Conservation (phyloP, 768 basidiomycete species). For the Austroboletus eburneus region DNA sequence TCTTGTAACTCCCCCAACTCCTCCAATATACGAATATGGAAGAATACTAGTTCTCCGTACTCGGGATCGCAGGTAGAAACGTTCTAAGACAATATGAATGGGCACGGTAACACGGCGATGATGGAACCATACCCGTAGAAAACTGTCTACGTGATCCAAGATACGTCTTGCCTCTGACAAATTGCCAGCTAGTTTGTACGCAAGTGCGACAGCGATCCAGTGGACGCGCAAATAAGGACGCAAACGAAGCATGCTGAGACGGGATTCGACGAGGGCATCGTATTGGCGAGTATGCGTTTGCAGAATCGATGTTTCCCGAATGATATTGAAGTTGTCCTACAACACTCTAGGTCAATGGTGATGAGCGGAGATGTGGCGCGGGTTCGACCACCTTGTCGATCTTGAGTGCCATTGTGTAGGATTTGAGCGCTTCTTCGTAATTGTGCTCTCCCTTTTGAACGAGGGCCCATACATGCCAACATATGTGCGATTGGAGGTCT, state of each 20-base stretch:
- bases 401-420: constrained; percentile 83
- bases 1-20: constrained; percentile 60
- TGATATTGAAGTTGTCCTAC: constrained; percentile 91
- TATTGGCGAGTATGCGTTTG: constrained; percentile 85
- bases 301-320: constrained; percentile 85
- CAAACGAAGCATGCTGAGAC: constrained; percentile 72
- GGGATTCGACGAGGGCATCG: constrained; percentile 74
- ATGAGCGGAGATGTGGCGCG: neutral
- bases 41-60: constrained; percentile 77
- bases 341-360: neutral
- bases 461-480: constrained; percentile 97
- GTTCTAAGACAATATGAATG: constrained; percentile 43
- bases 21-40: constrained; percentile 70
- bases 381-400: constrained; percentile 73
- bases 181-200: constrained; percentile 81
- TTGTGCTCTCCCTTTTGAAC: constrained; percentile 93
- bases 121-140: constrained; percentile 53
- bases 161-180: constrained; percentile 64
- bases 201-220: constrained; percentile 88
- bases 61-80: constrained; percentile 77
- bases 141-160: constrained; percentile 65
- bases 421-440: constrained; percentile 90
- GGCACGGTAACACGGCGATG: neutral
- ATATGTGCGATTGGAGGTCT: constrained; percentile 87
- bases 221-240: constrained; percentile 82